These are phyloP conservation scores for Aspergillus viridinutans DNA, from an alignment of 2,329 filamentous ascomycete genomes.

Conservation along the genomic window DNA sequence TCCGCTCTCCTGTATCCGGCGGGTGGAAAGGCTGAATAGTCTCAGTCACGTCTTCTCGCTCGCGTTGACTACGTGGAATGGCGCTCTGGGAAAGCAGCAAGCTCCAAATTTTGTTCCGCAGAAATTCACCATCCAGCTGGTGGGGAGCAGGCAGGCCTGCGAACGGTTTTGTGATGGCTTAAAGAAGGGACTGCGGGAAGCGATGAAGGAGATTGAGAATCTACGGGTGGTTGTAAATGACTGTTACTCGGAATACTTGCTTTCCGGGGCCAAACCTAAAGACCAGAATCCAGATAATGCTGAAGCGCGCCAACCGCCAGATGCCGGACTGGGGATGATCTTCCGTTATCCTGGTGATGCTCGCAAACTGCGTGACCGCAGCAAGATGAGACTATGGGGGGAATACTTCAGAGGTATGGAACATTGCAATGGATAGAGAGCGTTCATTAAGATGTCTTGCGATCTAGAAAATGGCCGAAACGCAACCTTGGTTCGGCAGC, in stretches of 20 bases:
- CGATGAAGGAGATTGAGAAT: conserved; percentile 81
- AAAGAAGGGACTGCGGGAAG: conserved; percentile 82
- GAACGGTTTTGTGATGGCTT: conserved; percentile 95
- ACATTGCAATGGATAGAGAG: neutral
- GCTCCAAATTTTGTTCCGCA: conserved; percentile 65
- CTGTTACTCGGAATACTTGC: conserved; percentile 86
- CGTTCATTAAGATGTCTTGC: conserved; percentile 10
- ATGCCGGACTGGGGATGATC: conserved; percentile 86
- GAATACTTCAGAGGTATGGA: conserved; percentile 71
- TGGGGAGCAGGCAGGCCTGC: conserved; percentile 80
- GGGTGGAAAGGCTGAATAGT: conserved; percentile 89
- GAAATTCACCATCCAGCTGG: conserved; percentile 85
- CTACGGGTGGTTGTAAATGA: conserved; percentile 74
- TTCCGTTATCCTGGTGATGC: conserved; percentile 95
- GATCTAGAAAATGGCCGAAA: conserved; percentile 81
- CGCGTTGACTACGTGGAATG: conserved; percentile 92
- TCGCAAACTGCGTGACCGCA: conserved; percentile 86
- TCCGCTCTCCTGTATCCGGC: conserved; percentile 82
- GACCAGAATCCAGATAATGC: conserved; percentile 52
- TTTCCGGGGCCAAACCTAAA: conserved; percentile 43
- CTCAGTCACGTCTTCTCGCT: conserved; percentile 90
- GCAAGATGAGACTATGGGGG: conserved; percentile 96
- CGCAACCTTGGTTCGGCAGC: conserved; percentile 84
- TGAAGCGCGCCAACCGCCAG: conserved; percentile 59
- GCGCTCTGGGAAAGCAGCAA: conserved; percentile 54